Conservation (phyloP, 2,329 filamentous ascomycete species). For the Hypoxylon sp. region DNA sequence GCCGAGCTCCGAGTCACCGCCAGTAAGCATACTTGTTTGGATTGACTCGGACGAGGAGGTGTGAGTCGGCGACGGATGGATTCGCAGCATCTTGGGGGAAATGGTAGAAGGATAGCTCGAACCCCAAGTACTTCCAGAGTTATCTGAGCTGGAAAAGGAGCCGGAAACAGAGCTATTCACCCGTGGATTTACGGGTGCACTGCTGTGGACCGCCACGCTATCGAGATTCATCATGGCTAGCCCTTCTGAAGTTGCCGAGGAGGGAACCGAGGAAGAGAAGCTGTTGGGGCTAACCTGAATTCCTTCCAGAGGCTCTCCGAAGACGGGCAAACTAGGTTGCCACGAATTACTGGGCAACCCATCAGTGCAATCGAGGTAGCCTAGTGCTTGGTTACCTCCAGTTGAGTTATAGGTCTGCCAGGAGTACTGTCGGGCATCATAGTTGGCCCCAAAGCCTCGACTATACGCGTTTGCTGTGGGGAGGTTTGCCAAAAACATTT, state of each 20-base stretch:
- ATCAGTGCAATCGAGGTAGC: conserved; percentile 37
- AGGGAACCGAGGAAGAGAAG: conserved; percentile 47
- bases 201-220: conserved; percentile 24
- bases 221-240: conserved; percentile 48
- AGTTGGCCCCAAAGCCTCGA: conserved; percentile 38
- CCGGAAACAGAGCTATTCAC: conserved; percentile 4
- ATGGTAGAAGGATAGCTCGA: conserved; percentile 45
- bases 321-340: conserved; percentile 38
- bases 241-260: conserved; percentile 46
- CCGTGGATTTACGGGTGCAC: not conserved
- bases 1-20: conserved; percentile 39
- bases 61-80: conserved; percentile 50
- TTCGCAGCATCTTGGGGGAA: conserved; percentile 49
- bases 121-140: conserved; percentile 30
- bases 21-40: conserved; percentile 33
- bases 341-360: conserved; percentile 33
- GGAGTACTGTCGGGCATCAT: conserved; percentile 41
- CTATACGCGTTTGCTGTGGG: conserved; percentile 46
- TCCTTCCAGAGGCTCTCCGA: conserved; percentile 45
- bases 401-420: conserved; percentile 40
- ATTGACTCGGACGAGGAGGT: conserved; percentile 48
- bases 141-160: conserved; percentile 1
- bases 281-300: conserved; percentile 42
- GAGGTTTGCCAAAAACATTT: conserved; percentile 44
- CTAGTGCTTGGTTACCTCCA: conserved; percentile 25